Percentiles rank a stretch among this genome's conserved stretches.
Evolutionary conservation across 2,329 filamentous ascomycete species (phyloP).

Genomic region (Capronia coronata): DNA sequence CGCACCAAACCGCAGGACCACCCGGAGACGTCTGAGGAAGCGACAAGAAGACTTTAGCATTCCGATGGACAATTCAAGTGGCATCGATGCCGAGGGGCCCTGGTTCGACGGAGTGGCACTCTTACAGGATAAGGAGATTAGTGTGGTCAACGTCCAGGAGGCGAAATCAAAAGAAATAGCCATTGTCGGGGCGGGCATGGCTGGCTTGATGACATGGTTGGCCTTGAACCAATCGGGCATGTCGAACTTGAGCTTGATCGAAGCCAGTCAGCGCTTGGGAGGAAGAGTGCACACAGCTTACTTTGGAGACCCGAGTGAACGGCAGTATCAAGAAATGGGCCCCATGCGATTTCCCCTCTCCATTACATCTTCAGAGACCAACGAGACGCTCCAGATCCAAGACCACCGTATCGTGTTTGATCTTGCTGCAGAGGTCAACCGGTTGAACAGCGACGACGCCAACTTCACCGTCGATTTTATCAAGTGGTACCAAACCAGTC

Average conservation of each 20-base stretch:
- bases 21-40: constrained; percentile 15
- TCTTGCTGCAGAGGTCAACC: constrained; percentile 38
- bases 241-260: constrained; percentile 42
- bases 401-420: constrained; percentile 43
- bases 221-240: constrained; percentile 42
- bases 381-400: constrained; percentile 39
- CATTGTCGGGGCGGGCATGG: constrained; percentile 73
- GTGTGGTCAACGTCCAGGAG: constrained; percentile 28
- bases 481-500: constrained; percentile 37
- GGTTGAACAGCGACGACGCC: constrained; percentile 35
- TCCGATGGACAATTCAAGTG: constrained; percentile 30
- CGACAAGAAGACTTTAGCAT: constrained; percentile 16
- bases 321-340: constrained; percentile 40
- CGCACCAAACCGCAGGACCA: constrained; percentile 6
- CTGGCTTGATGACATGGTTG: constrained; percentile 55
- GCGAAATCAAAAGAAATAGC: constrained; percentile 49
- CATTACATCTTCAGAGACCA: constrained; percentile 38
- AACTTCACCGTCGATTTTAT: constrained; percentile 40
- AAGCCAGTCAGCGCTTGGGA: constrained; percentile 39
- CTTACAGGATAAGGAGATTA: constrained; percentile 32
- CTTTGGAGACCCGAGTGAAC: constrained; percentile 36
- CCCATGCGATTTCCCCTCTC: constrained; percentile 42
- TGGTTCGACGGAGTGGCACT: constrained; percentile 40
- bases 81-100: constrained; percentile 35
- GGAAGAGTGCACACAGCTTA: constrained; percentile 42